These are phyloP conservation scores for Ramaria sp. DNA, from an alignment of 768 basidiomycete genomes.

Conservation along the genomic window DNA sequence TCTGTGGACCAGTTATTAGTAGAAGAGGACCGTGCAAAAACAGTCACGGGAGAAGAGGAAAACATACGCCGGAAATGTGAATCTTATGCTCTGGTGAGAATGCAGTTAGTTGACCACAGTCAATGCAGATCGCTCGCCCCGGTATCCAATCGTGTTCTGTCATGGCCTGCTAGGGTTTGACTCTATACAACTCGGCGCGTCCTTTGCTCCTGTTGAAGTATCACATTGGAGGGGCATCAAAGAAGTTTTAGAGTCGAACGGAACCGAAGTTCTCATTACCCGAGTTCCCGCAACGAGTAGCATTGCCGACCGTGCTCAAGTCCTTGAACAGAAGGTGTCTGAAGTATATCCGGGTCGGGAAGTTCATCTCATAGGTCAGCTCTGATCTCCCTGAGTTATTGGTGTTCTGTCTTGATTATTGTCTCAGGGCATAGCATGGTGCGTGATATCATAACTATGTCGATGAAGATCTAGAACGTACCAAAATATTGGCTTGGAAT, in stretches of 20 bases:
- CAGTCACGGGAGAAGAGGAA: conserved; percentile 35
- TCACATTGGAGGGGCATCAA: conserved; percentile 96
- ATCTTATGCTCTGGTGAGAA: conserved; percentile 15
- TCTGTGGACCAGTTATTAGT: conserved; percentile 34
- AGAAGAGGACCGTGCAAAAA: conserved; percentile 43
- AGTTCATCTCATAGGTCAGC: conserved; percentile 74
- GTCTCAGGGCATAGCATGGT: conserved; percentile 13
- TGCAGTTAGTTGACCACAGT: neutral
- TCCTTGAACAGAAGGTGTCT: conserved; percentile 75
- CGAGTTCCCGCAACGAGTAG: conserved; percentile 90
- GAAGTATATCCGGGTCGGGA: conserved; percentile 70
- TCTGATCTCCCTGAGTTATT: conserved; percentile 9
- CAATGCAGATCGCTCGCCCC: conserved; percentile 57
- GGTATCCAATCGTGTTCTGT: conserved; percentile 87
- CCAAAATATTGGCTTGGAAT: conserved; percentile 13
- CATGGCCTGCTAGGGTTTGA: conserved; percentile 92
- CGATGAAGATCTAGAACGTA: neutral
- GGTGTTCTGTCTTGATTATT: neutral
- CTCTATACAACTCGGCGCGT: conserved; percentile 61
- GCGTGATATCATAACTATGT: neutral
- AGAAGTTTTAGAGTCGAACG: conserved; percentile 83
- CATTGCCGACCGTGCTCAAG: conserved; percentile 79
- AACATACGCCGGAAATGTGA: conserved; percentile 50
- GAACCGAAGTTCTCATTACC: conserved; percentile 83
- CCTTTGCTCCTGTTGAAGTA: conserved; percentile 75